Percentiles rank a stretch among this genome's conserved stretches.
phyloP scores from a whole-genome alignment of 768 basidiomycete species.

The Lactifluus echinatus region DNA sequence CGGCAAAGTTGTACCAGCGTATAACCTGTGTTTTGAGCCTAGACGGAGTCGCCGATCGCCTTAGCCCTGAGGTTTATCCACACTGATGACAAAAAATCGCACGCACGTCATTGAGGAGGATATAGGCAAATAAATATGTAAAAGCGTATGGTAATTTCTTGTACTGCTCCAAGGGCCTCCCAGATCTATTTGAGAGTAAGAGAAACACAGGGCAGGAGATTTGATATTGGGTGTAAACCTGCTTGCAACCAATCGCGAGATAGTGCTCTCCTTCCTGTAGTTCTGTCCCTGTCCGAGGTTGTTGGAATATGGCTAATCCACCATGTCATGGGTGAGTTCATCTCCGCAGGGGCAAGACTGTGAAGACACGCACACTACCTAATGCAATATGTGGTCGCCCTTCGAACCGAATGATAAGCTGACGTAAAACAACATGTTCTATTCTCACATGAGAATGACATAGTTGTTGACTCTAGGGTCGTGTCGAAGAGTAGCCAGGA shows the following conservation, averaged over 20 bases:
- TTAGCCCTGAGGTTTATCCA: conserved; percentile 27
- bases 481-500: conserved; percentile 51
- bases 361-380: conserved; percentile 49
- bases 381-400: conserved; percentile 43
- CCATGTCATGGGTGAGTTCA: neutral
- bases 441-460: conserved; percentile 51
- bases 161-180: conserved; percentile 63
- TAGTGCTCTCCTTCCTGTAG: conserved; percentile 66
- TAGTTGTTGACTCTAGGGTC: conserved; percentile 68
- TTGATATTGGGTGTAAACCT: conserved; percentile 40
- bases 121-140: conserved; percentile 66
- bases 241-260: conserved; percentile 78
- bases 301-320: conserved; percentile 66
- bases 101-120: conserved; percentile 68
- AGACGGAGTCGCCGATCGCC: neutral
- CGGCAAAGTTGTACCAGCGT: conserved; percentile 70
- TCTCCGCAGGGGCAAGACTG: neutral
- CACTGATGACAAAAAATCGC: neutral
- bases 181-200: conserved; percentile 46
- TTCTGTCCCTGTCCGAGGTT: conserved; percentile 72
- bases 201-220: conserved; percentile 67
- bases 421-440: neutral
- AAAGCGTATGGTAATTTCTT: conserved; percentile 75
- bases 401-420: neutral
- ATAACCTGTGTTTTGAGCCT: conserved; percentile 79